Base-by-base conservation (phyloP, 225 moss, liverwort and hornwort species). In the Physcomitrium patens region DNA sequence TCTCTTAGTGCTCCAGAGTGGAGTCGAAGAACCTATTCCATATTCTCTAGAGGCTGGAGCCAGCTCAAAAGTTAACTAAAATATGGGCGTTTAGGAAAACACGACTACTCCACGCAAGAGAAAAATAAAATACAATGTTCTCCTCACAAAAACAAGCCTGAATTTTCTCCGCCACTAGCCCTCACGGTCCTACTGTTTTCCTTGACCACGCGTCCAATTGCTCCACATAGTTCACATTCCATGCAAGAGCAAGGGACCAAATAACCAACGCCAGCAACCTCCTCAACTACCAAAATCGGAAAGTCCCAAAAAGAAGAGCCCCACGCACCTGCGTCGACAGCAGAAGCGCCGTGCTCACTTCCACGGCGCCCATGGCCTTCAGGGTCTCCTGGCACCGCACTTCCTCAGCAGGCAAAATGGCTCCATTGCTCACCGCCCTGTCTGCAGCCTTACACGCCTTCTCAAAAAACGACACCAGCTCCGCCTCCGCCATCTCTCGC, bases 381-480 rank as follows among this genome's bases (percentile, higher is more conserved):
- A 99, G 78, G 28, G 89, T 86, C 5, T 91, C 95, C 6, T 81
- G 75, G 72, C 95, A 99, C 14, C 97, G 87, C 12, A 76, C 79
- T 85, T 93, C 93, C 82, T 99, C 95, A 14, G 81, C 80, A 56
- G 73, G 52, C 78, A 85, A 54, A 50, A 82, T 67, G 6, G 18
- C 81, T 42, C 79, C 94, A 48, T 91, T 90, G 19, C 58, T 86
- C 56, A 85, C 82, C 16, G 91, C 86, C 58, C 78, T 83, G 37
- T 82, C 89, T 43, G 94, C 90, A 1, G 97, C 89, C 81, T 89
- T 95, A 75, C 81, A 80, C 5, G 94, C 94, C 78, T 85, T 93
- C 71, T 95, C 93, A 47, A 93, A 99, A 65, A 99, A 79, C 81
- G 85, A 78, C 67, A 99, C 89, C 68, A 99, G 84, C 76, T 87